Conservation (phyloP, 805 yeast species). For the Yamadazyma akitaensis region DNA sequence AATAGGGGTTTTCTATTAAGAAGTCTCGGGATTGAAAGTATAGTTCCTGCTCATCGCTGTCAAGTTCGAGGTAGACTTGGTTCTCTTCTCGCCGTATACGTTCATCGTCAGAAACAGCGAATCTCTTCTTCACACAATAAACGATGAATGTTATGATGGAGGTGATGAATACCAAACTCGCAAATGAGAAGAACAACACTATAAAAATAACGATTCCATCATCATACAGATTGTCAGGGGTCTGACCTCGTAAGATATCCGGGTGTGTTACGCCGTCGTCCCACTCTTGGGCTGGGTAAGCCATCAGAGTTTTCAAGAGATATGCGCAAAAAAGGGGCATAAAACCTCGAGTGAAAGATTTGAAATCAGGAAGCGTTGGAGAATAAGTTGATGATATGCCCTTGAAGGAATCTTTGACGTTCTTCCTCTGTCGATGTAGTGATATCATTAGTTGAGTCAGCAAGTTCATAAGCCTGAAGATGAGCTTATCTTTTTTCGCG, state of each 20-base stretch:
- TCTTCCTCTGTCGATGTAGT: neutral
- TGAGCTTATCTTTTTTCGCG: slow-evolving; percentile 1
- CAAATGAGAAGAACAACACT: slow-evolving; percentile 7
- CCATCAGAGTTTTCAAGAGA: neutral
- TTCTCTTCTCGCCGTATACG: slow-evolving; percentile 56
- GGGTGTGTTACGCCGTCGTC: neutral
- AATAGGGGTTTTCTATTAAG: slow-evolving; percentile 30
- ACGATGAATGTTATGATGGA: slow-evolving; percentile 6
- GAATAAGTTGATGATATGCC: neutral
- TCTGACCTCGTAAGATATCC: neutral
- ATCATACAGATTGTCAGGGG: neutral
- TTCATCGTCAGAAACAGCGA: slow-evolving; percentile 45
- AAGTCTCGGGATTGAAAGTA: slow-evolving; percentile 63
- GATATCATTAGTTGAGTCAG: neutral
- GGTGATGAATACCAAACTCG: slow-evolving; percentile 1
- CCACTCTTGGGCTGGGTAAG: neutral
- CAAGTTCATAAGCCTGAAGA: neutral
- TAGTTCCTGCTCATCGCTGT: slow-evolving; percentile 66
- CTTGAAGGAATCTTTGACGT: too few relatives aligned
- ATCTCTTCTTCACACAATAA: slow-evolving; percentile 7
- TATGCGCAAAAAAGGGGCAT: neutral
- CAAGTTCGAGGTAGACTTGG: slow-evolving; percentile 54
- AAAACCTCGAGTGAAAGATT: too few relatives aligned
- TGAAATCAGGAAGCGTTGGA: neutral
- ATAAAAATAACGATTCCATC: slow-evolving; percentile 3